Evolutionary conservation across 2,329 filamentous ascomycete species (phyloP), one percentile per base, ranked within the genome.

Genomic region (Fusarium sp.): DNA sequence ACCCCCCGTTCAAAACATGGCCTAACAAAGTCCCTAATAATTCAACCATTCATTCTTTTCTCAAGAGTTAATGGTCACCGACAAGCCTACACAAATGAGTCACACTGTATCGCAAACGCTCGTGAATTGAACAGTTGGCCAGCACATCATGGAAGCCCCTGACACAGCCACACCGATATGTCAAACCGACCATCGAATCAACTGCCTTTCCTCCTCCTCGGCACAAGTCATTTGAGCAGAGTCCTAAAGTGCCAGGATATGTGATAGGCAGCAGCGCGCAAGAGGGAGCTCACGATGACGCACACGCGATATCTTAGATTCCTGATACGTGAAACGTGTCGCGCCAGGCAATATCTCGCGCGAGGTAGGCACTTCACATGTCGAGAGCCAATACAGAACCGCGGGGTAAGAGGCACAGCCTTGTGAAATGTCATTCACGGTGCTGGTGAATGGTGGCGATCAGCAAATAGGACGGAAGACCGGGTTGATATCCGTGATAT

Each of bases 261-360:
- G 65, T 58, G 38, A 41, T 60, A 76, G 75, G 75, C 75, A 76
- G 60, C 74, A 77, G 66, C 42, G 48, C 57, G 46, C 37, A 54
- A 29, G 60, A 58, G 39, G 46, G 35, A 58, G 46, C 66, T 48
- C 52, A 49, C 60, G 42, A 65, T 69, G 60, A 64, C 46, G 66
- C 45, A 42, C 38, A 37, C 33, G 19, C 37, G 56, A 21, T 46
- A 66, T 66, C 38, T 51, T 16, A 51, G 45, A 46, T 56, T 31
- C 46, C 44, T 57, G 7, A 51, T 44, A 52, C 49, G 38, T 46
- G 65, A 66, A 65, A 48, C 41, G 51, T 58, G 38, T 49, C 33
- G 25, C 65, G 48, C 54, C 44, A 63, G 31, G 49, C 64, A 44
- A 65, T 39, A 55, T 56, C 52, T 59, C 19, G 23, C 39, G 46